Evolutionary conservation across 148 eudicot genomes (phyloP).

Genomic region (Persicaria tinctoria): DNA sequence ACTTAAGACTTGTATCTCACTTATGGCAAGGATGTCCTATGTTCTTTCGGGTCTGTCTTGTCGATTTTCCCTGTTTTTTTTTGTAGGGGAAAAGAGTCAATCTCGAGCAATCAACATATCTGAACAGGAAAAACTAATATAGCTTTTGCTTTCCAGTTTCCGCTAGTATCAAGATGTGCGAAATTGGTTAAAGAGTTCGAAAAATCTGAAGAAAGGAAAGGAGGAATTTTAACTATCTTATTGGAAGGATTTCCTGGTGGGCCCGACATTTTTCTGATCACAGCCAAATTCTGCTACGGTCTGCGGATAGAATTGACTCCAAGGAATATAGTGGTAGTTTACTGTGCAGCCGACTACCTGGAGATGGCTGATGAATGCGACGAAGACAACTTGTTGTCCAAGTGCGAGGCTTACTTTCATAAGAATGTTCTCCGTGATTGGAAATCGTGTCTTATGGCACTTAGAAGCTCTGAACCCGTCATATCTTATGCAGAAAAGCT

Average conservation of each 20-base stretch:
- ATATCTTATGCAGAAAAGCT: constrained; percentile 53
- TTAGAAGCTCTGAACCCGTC: constrained; percentile 60
- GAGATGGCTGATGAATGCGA: constrained; percentile 81
- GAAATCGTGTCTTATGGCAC: constrained; percentile 83
- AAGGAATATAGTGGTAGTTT: constrained; percentile 49
- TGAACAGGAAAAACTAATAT: not conserved
- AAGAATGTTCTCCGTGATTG: constrained; percentile 60
- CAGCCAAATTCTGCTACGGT: constrained; percentile 77
- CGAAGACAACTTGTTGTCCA: constrained; percentile 63
- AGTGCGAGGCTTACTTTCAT: constrained; percentile 58
- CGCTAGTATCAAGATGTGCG: constrained; percentile 76
- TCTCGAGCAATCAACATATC: not conserved
- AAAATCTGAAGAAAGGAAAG: constrained; percentile 27
- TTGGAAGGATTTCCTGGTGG: constrained; percentile 80
- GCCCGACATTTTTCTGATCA: constrained; percentile 48
- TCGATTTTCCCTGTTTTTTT: not conserved
- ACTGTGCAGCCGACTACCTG: constrained; percentile 81
- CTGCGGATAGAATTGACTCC: constrained; percentile 59
- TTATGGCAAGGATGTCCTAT: not conserved
- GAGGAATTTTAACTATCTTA: constrained; percentile 22
- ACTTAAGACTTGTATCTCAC: not conserved
- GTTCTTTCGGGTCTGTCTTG: not conserved
- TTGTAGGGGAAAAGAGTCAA: not conserved
- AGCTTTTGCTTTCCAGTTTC: constrained; percentile 52
- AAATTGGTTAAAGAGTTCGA: constrained; percentile 49